phyloP scores from a whole-genome alignment of 2,329 filamentous ascomycete genomes.

The Nemania bipapillata region DNA sequence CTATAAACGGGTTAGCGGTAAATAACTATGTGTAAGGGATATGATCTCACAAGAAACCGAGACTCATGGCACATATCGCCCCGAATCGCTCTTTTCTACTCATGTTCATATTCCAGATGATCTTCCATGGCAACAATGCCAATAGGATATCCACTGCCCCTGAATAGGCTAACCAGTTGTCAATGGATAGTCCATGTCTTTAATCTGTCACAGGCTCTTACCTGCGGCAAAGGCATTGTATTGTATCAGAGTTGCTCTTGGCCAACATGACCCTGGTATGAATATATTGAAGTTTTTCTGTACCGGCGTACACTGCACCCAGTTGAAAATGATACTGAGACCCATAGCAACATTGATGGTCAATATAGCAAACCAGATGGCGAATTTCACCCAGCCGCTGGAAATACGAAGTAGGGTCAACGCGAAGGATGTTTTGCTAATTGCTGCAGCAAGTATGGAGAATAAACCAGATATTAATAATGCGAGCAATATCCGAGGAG shows the following conservation, averaged over 20 bases:
- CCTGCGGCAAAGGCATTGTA: constrained; percentile 52
- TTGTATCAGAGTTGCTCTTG: constrained; percentile 44
- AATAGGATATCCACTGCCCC: constrained; percentile 55
- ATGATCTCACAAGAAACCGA: constrained; percentile 55
- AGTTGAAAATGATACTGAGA: constrained; percentile 47
- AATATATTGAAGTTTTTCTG: constrained; percentile 47
- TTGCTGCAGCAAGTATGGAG: constrained; percentile 49
- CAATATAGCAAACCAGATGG: constrained; percentile 51
- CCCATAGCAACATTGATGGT: constrained; percentile 50
- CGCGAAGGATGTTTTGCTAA: constrained; percentile 55
- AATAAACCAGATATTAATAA: constrained; percentile 41
- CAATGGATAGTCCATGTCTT: not conserved
- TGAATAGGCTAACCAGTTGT: constrained; percentile 46
- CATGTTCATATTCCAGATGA: constrained; percentile 56
- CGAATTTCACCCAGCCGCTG: constrained; percentile 43
- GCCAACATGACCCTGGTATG: constrained; percentile 50
- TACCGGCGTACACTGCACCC: constrained; percentile 49
- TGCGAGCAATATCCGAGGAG: constrained; percentile 38
- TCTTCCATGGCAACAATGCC: constrained; percentile 56
- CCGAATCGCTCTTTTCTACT: constrained; percentile 56
- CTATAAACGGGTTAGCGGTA: constrained; percentile 38
- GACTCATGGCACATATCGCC: constrained; percentile 57
- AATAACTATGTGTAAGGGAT: not conserved
- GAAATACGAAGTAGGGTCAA: constrained; percentile 53
- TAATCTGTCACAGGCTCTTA: constrained; percentile 26